Evolutionary conservation across 805 yeast genomes (phyloP).

Genomic region (Candida krabiensis): DNA sequence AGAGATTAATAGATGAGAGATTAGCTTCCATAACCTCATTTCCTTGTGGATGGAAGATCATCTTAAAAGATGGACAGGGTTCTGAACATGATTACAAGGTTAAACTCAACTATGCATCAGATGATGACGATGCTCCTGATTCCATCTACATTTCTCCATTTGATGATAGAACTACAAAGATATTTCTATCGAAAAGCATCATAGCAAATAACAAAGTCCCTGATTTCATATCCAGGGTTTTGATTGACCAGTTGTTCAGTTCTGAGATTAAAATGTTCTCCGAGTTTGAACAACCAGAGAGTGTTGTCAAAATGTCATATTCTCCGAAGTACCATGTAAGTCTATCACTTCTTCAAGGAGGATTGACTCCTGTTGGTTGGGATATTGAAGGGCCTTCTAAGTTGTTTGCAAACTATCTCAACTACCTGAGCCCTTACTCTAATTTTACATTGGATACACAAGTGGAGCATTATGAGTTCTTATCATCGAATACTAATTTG

Average conservation of each 20-base stretch:
- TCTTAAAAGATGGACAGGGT: constrained; percentile 25
- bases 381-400: constrained; percentile 57
- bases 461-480: constrained; percentile 63
- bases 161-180: constrained; percentile 32
- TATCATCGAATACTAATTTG: constrained; percentile 29
- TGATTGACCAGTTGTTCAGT: constrained; percentile 40
- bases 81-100: constrained; percentile 39
- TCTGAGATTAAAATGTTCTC: constrained; percentile 37
- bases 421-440: constrained; percentile 52
- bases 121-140: constrained; percentile 18
- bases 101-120: constrained; percentile 28
- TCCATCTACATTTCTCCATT: constrained; percentile 38
- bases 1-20: constrained; percentile 34
- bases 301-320: constrained; percentile 49
- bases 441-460: constrained; percentile 80
- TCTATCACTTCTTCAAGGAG: constrained; percentile 71
- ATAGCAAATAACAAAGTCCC: constrained; percentile 32
- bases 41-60: constrained; percentile 33
- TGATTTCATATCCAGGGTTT: constrained; percentile 36
- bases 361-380: constrained; percentile 70
- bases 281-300: constrained; percentile 22
- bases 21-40: constrained; percentile 1
- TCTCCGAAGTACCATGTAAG: constrained; percentile 74
- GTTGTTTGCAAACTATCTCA: constrained; percentile 56
- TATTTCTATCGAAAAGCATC: constrained; percentile 31